Base-by-base conservation (phyloP, 129 eudicot species). In the Arctium minus region DNA sequence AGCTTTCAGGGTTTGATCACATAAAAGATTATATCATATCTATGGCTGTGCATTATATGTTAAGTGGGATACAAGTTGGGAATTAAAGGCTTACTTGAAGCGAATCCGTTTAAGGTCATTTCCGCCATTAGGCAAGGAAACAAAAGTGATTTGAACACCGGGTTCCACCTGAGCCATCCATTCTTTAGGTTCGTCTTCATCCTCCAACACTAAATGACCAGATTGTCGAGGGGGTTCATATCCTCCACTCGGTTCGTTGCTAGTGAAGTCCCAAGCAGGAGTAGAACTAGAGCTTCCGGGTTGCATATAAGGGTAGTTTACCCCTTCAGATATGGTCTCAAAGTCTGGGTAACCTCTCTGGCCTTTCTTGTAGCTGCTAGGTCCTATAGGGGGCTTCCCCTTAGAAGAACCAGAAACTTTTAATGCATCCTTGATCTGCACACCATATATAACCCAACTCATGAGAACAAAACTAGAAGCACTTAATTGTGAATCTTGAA, bases 131-230 rank as follows among this genome's bases (percentile, higher is more conserved):
- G 98, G 90, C 68, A 96, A 93, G 60, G 99, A 90, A 40, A 88
- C 94, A 73, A 96, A 96, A 33, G 99, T 96, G 78, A 96, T 96
- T 70, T 96, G 99, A 77, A 96, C 97, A 46, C 99, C 99, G 35
- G 99, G 99, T 85, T 96, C 99, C 12, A 96, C 99, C 86, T 96
- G 98, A 32, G 99, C 99, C 90, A 86, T 89, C 99, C 99, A 96
- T 56, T 96, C 99, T 86, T 96, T 96, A 4, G 98, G 94, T 76
- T 92, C 98, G 38, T 90, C 96, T 74, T 90, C 98, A 71, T 96
- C 94, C 76, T 96, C 94, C 81, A 93, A 60, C 38, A 90, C 90
- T 78, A 93, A 85, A 77, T 90, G 96, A 82, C 93, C 89, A 30
- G 92, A 85, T 60, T 87, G 91, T 33, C 94, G 87, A 3, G 96